These are phyloP conservation scores for Exutisphaerella laricina DNA, from an alignment of 2,329 filamentous ascomycete genomes.

Conservation along the genomic window DNA sequence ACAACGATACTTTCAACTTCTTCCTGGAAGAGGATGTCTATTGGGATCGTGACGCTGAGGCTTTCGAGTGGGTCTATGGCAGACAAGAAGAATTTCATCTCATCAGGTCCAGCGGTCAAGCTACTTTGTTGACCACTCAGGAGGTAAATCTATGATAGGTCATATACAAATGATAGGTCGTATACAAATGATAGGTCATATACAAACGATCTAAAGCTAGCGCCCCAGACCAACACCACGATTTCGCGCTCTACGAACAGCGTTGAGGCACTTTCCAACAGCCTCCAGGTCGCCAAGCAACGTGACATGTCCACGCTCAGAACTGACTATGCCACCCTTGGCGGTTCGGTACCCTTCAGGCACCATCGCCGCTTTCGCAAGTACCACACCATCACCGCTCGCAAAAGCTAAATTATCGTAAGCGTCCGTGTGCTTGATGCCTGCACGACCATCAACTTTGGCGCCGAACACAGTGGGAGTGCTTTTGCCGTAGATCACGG, in stretches of 20 bases:
- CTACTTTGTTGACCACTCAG: too few species aligned
- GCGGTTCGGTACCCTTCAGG: constrained; percentile 72
- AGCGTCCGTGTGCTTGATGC: constrained; percentile 67
- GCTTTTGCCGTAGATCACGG: constrained; percentile 79
- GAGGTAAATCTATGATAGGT: too few species aligned
- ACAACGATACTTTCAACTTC: constrained; percentile 17
- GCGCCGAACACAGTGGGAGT: constrained; percentile 81
- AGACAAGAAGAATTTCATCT: constrained; percentile 21
- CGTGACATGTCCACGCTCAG: constrained; percentile 80
- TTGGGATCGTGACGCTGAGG: constrained; percentile 15
- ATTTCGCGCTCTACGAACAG: constrained; percentile 59
- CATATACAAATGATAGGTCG: too few species aligned
- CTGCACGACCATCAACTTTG: constrained; percentile 65
- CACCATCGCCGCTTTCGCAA: constrained; percentile 79
- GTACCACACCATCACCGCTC: constrained; percentile 80
- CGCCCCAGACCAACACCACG: constrained; percentile 69
- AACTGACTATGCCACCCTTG: constrained; percentile 67
- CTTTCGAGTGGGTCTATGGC: constrained; percentile 20
- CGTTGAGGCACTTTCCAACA: constrained; percentile 67
- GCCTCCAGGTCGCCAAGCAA: constrained; percentile 79
- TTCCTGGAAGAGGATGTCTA: constrained; percentile 22
- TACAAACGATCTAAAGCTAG: too few species aligned
- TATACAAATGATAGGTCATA: too few species aligned
- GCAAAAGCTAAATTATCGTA: constrained; percentile 87
- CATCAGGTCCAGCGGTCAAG: constrained; percentile 4